Evolutionary conservation across 2,329 filamentous ascomycete species (phyloP), one percentile per base, ranked within the genome.

Genomic region (Lojkania enalia): DNA sequence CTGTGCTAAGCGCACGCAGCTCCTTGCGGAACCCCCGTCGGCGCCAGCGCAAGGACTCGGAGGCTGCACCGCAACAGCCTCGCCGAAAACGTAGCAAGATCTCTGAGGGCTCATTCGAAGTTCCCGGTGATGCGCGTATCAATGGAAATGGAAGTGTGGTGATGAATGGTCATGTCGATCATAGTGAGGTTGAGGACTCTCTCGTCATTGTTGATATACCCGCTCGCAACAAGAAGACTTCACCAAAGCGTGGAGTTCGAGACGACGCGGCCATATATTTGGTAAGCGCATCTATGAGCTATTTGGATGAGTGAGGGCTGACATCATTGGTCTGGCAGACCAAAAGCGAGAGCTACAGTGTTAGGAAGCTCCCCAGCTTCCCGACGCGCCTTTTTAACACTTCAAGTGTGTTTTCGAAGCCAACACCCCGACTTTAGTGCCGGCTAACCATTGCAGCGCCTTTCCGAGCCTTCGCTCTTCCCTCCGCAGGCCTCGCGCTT

Each of bases 351-450:
- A 88, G 88, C 52, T 96, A 94, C 67, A 86, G 82, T 32, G 88
- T 95, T 51, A 88, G 87, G 70, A 90, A 91, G 69, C 79, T 96
- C 21, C 88, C 88, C 45, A 85, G 87, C 43, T 79, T 95, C 18
- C 91, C 92, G 37, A 85, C 91, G 60, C 82, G 84, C 61, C 81
- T 96, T 51, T 83, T 85, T 54, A 74, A 81, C 55, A 80, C 85
- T 60, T 77, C 81, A 46, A 80, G 87, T 90, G 78, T 67, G 82
- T 52, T 48, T 48, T 35, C 12, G 15, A 58, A 38, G 44, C 48
- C 42, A 42, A 21, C 53, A 49, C 44, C 27, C 27, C 41, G 38
- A 40, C 27, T 30, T 37, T 39, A 35, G 25, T 18, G 15, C 14
- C 38, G 35, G 39, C 58, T 63, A 50, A 67, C 49, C 51, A 20